A percentile compares a stretch with the other conserved stretches of the same genome.
phyloP scores from a whole-genome alignment of 495 filamentous ascomycete species.

The Tuber calosporum region DNA sequence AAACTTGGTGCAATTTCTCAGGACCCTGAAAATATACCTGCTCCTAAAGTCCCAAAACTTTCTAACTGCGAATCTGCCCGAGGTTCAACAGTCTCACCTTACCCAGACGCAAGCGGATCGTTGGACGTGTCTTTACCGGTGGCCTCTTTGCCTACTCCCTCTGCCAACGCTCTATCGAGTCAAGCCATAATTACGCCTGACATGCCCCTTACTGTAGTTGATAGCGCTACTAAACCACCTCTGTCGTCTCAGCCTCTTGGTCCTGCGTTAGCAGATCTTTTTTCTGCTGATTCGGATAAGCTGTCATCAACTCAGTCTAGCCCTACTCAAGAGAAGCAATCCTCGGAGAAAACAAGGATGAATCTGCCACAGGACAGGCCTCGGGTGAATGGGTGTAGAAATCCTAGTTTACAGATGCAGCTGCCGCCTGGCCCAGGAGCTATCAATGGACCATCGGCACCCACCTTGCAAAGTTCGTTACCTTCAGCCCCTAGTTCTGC shows the following conservation, averaged over 20 bases:
- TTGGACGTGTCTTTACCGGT: constrained; percentile 11
- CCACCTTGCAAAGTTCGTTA: constrained; percentile 35
- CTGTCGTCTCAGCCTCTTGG: constrained; percentile 7
- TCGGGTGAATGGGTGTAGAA: constrained; percentile 25
- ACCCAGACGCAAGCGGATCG: constrained; percentile 16
- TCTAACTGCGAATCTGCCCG: constrained; percentile 12
- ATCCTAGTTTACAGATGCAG: constrained; percentile 34
- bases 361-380: constrained; percentile 18
- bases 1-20: constrained; percentile 23
- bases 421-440: constrained; percentile 13
- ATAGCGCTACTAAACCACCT: constrained; percentile 11
- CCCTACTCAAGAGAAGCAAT: constrained; percentile 12
- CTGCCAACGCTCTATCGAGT: constrained; percentile 12
- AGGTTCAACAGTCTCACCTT: neutral
- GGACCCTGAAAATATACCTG: constrained; percentile 12
- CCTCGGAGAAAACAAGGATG: constrained; percentile 15
- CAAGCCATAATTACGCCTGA: constrained; percentile 16
- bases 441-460: constrained; percentile 10
- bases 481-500: constrained; percentile 46
- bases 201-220: constrained; percentile 9
- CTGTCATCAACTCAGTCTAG: constrained; percentile 14
- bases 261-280: constrained; percentile 32
- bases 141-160: constrained; percentile 16
- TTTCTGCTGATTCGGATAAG: constrained; percentile 33
- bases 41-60: constrained; percentile 27